These are phyloP conservation scores for Neofusicoccum parvum DNA, from an alignment of 2,329 filamentous ascomycete species.

Conservation along the genomic window DNA sequence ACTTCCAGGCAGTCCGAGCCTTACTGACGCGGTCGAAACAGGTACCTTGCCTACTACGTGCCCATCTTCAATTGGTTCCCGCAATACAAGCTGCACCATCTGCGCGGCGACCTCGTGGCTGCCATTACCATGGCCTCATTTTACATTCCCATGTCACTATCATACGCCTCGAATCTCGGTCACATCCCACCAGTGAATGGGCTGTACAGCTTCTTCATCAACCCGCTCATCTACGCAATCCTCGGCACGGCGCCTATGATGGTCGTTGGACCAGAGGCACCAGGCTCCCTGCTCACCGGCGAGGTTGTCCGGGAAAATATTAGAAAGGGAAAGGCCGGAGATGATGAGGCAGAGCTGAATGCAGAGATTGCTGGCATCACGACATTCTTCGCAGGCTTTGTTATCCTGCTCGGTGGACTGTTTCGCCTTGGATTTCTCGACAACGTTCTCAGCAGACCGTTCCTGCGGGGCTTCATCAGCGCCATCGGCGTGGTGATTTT, in stretches of 20 bases:
- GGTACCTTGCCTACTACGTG: conserved; percentile 91
- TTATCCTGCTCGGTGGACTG: conserved; percentile 84
- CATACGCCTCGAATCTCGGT: conserved; percentile 86
- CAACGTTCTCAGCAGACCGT: conserved; percentile 89
- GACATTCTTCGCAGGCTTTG: conserved; percentile 82
- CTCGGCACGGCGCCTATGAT: conserved; percentile 91
- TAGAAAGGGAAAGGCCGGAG: conserved; percentile 64
- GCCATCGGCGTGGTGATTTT: conserved; percentile 96
- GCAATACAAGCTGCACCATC: conserved; percentile 80
- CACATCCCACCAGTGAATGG: conserved; percentile 94
- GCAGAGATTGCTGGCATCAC: conserved; percentile 86
- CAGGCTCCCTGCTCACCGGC: conserved; percentile 86
- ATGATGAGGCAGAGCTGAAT: conserved; percentile 70
- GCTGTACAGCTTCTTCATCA: conserved; percentile 91
- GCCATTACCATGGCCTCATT: conserved; percentile 97
- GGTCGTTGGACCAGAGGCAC: conserved; percentile 92
- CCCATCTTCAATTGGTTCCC: conserved; percentile 88
- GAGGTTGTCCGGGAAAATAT: conserved; percentile 80
- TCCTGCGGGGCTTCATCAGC: conserved; percentile 92
- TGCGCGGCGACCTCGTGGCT: conserved; percentile 83
- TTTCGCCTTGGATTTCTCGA: conserved; percentile 89
- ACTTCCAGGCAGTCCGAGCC: neutral
- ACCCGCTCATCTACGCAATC: conserved; percentile 86
- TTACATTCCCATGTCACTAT: conserved; percentile 96
- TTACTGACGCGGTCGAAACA: conserved; percentile 36